Evolutionary conservation across 139 green algal genomes (phyloP).

Genomic region (Closterium sp.): DNA sequence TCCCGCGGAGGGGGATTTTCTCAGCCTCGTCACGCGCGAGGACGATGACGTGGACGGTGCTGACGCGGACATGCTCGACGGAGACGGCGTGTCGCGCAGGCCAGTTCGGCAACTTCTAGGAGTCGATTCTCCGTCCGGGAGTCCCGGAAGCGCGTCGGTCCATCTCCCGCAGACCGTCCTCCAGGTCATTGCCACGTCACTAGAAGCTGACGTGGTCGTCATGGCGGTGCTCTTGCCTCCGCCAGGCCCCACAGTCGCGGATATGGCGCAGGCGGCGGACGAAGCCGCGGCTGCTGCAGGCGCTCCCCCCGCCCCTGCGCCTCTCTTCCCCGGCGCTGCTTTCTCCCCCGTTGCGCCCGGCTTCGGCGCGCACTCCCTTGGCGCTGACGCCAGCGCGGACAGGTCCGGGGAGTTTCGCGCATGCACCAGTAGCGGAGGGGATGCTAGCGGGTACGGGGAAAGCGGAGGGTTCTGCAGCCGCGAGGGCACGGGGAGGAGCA

Average conservation of each 20-base stretch:
- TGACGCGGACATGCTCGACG: not conserved
- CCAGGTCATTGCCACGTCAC: constrained; percentile 4
- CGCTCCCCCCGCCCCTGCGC: not conserved
- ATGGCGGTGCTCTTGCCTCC: constrained; percentile 4
- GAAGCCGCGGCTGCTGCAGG: not conserved
- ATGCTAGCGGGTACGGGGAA: not conserved
- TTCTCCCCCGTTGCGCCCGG: not conserved
- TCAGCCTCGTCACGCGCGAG: not conserved
- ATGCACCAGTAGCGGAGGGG: not conserved
- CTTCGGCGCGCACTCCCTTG: not conserved
- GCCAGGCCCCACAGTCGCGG: not conserved
- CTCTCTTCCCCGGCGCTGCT: not conserved
- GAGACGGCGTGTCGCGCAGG: not conserved
- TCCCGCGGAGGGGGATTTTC: not conserved
- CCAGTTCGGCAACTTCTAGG: not conserved
- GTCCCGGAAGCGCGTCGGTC: not conserved
- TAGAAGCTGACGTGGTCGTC: constrained; percentile 7
- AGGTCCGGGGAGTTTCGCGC: not conserved
- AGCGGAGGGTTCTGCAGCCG: not conserved
- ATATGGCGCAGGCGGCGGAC: not conserved
- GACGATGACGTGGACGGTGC: not conserved
- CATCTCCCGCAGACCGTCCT: constrained; percentile 26
- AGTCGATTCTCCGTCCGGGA: not conserved
- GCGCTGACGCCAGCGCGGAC: not conserved
- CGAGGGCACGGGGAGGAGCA: not conserved